A percentile compares a stretch with the other conserved stretches of the same genome.
phyloP scores from a whole-genome alignment of 768 basidiomycete genomes.

The Epithele typhae region DNA sequence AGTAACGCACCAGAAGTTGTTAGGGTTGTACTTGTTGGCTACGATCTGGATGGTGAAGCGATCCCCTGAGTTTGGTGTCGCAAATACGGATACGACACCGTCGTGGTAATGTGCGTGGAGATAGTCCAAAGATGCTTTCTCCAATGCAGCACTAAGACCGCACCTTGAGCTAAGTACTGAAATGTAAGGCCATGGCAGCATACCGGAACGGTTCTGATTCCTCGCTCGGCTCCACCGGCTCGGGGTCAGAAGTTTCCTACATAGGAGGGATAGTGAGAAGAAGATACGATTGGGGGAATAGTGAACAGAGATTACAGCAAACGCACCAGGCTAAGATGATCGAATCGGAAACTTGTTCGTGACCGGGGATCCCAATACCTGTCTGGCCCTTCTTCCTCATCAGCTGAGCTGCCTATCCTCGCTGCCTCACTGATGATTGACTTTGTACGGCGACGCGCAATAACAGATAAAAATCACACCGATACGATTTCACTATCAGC shows the following conservation, averaged over 20 bases:
- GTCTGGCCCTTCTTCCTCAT: slow-evolving; percentile 45
- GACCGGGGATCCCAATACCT: slow-evolving; percentile 84
- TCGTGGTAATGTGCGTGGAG: slow-evolving; percentile 78
- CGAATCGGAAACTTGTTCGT: slow-evolving; percentile 74
- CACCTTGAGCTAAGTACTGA: neutral
- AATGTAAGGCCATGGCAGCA: slow-evolving; percentile 6
- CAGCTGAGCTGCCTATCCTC: slow-evolving; percentile 31
- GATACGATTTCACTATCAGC: slow-evolving; percentile 6
- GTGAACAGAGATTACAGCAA: neutral
- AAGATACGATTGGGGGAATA: neutral
- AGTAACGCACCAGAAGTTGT: slow-evolving; percentile 85
- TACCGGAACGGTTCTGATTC: slow-evolving; percentile 79
- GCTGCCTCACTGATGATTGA: slow-evolving; percentile 79
- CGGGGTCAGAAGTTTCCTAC: slow-evolving; percentile 76
- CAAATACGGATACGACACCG: slow-evolving; percentile 72
- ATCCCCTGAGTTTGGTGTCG: slow-evolving; percentile 39
- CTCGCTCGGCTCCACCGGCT: slow-evolving; percentile 54
- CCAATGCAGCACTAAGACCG: slow-evolving; percentile 47
- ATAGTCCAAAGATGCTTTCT: slow-evolving; percentile 63
- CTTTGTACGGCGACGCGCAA: slow-evolving; percentile 48
- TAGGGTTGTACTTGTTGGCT: slow-evolving; percentile 93
- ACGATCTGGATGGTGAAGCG: slow-evolving; percentile 76
- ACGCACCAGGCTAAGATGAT: slow-evolving; percentile 80
- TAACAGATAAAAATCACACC: no score
- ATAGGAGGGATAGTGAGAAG: neutral